Conservation (phyloP, 139 green algal genomes). For the Volvox reticuliferus region DNA sequence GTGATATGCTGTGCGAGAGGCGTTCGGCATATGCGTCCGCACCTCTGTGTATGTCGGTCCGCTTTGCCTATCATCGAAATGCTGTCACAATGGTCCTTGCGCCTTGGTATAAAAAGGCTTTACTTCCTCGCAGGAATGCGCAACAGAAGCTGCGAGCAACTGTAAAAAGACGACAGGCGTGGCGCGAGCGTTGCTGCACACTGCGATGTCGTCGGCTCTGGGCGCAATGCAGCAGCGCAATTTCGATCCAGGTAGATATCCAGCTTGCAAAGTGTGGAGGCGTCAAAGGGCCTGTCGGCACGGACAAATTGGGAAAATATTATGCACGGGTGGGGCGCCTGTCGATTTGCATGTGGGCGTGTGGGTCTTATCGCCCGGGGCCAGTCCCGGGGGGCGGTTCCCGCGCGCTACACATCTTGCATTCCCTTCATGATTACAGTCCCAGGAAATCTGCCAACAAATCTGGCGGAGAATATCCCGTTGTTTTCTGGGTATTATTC, state of each 20-base stretch:
- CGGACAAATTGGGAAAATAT: not conserved
- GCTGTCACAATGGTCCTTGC: not conserved
- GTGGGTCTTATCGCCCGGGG: too few species aligned
- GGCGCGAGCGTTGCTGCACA: conserved; percentile 1
- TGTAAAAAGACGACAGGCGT: not conserved
- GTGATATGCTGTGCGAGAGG: too few species aligned
- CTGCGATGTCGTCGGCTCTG: not conserved
- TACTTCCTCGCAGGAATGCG: not conserved
- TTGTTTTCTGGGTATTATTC: not conserved
- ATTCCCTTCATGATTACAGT: not conserved
- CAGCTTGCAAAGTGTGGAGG: not conserved
- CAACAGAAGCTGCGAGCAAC: not conserved
- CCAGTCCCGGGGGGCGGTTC: too few species aligned
- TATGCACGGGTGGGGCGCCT: not conserved
- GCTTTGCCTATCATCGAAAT: not conserved
- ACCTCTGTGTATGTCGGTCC: not conserved
- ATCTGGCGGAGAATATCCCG: not conserved
- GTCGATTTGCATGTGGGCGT: not conserved
- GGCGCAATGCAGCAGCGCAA: not conserved
- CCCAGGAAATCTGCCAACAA: not conserved
- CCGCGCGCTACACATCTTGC: too few species aligned
- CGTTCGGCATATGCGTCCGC: not conserved
- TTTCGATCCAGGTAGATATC: conserved; percentile 17
- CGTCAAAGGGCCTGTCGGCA: not conserved
- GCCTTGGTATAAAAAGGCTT: not conserved